Evolutionary conservation across 78 protist genomes (phyloP).

Genomic region (Speleostelium caveatum): DNA sequence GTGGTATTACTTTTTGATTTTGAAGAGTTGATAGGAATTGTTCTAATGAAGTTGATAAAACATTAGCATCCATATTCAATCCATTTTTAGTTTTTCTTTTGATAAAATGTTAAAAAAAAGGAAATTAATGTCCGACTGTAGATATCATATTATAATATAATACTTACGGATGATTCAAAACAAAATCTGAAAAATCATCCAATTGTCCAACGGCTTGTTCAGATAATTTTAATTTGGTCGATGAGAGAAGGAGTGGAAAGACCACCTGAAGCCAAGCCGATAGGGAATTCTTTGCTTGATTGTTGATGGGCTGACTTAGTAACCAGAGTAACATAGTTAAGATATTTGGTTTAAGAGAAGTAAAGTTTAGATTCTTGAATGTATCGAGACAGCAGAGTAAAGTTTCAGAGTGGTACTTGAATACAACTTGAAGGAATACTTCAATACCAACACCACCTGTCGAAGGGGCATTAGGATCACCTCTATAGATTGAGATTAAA

Average conservation of each 20-base stretch:
- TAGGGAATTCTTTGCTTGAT: conserved; percentile 4
- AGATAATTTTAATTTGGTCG: not conserved
- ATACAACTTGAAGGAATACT: conserved; percentile 40
- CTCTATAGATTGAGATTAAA: conserved; percentile 40
- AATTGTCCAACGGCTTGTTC: not conserved
- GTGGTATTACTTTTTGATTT: conserved; percentile 2
- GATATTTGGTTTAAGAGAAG: conserved; percentile 16
- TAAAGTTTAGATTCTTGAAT: conserved; percentile 25
- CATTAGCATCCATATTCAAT: not conserved
- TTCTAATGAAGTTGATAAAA: not conserved
- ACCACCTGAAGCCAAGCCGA: conserved; percentile 17
- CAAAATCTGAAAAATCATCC: not conserved
- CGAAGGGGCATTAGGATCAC: conserved; percentile 21
- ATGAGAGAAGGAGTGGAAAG: not conserved
- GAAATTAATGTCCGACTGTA: not conserved
- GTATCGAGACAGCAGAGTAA: not conserved
- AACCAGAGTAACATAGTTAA: conserved; percentile 35
- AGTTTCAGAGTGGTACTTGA: conserved; percentile 18
- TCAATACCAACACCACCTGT: conserved; percentile 60
- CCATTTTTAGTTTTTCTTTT: conserved; percentile 7
- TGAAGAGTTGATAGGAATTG: not conserved
- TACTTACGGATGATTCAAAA: not conserved
- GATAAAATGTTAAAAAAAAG: not conserved
- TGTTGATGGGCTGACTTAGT: conserved; percentile 5
- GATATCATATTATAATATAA: not conserved